Conservation (phyloP, 108 stramenopile species). For the Stephanodiscus triporus region DNA sequence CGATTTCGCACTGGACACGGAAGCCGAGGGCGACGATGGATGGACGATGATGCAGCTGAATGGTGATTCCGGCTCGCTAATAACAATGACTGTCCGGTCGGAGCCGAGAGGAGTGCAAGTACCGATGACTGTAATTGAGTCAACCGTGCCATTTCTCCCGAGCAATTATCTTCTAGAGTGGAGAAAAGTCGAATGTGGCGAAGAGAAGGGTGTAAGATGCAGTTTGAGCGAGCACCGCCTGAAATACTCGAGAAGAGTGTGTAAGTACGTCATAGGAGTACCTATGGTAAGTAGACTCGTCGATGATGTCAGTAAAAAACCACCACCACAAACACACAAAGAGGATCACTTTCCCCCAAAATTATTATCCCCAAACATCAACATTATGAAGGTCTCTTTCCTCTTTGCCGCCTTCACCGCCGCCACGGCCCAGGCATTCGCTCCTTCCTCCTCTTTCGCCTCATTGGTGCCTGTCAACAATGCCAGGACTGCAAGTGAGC, state of each 20-base stretch:
- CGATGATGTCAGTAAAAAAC: too few species aligned
- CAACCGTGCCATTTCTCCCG: not conserved
- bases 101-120: not conserved
- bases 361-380: not conserved
- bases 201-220: too few species aligned
- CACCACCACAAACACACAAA: too few species aligned
- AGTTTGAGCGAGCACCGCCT: too few species aligned
- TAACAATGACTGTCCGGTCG: not conserved
- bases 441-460: slow-evolving; percentile 39
- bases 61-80: not conserved
- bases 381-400: slow-evolving; percentile 44
- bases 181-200: too few species aligned
- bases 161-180: not conserved
- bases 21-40: not conserved
- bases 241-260: too few species aligned
- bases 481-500: slow-evolving; percentile 31
- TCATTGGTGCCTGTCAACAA: slow-evolving; percentile 38
- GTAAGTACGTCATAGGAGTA: too few species aligned
- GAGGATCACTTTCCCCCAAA: not conserved
- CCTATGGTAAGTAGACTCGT: too few species aligned
- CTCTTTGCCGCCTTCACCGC: slow-evolving; percentile 30
- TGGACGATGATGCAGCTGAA: not conserved
- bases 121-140: not conserved
- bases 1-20: not conserved
- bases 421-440: slow-evolving; percentile 50